Evolutionary conservation across 345 rosid genomes (phyloP).

Genomic region (Eucalyptus sideroxylon): DNA sequence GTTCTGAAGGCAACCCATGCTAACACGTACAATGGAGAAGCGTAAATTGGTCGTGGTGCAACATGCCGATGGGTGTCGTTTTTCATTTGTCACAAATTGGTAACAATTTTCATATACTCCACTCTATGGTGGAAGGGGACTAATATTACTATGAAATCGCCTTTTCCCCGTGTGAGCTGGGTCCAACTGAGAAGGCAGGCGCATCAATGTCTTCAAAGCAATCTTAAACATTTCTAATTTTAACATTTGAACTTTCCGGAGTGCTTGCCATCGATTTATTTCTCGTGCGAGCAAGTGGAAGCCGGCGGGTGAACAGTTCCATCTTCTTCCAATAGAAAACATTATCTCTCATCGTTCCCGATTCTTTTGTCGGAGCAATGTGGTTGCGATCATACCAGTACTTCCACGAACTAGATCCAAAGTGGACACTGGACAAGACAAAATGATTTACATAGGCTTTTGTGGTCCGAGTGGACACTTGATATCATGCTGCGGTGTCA

Average conservation of each 20-base stretch:
- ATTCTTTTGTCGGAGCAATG: not conserved
- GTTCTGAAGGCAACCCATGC: not conserved
- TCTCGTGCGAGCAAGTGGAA: not conserved
- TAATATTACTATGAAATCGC: not conserved
- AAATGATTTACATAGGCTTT: not conserved
- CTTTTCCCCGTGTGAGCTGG: not conserved
- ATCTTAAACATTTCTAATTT: not conserved
- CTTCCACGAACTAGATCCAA: not conserved
- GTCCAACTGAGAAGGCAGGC: not conserved
- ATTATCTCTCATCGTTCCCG: not conserved
- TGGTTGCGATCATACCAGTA: not conserved
- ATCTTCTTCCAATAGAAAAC: not conserved
- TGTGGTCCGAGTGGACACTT: not conserved
- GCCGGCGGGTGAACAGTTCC: not conserved
- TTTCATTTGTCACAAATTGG: not conserved
- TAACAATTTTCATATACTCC: not conserved
- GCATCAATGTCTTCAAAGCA: not conserved
- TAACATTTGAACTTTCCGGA: not conserved
- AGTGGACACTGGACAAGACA: not conserved
- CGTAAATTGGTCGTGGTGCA: not conserved
- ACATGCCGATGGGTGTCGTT: not conserved
- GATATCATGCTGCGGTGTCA: not conserved
- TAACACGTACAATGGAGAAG: not conserved
- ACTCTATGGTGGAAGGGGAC: not conserved
- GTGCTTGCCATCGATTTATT: not conserved